Percentiles rank a stretch among this genome's conserved stretches.
Conservation (phyloP, 2,329 filamentous ascomycete species). For the Penicillium sp. region DNA sequence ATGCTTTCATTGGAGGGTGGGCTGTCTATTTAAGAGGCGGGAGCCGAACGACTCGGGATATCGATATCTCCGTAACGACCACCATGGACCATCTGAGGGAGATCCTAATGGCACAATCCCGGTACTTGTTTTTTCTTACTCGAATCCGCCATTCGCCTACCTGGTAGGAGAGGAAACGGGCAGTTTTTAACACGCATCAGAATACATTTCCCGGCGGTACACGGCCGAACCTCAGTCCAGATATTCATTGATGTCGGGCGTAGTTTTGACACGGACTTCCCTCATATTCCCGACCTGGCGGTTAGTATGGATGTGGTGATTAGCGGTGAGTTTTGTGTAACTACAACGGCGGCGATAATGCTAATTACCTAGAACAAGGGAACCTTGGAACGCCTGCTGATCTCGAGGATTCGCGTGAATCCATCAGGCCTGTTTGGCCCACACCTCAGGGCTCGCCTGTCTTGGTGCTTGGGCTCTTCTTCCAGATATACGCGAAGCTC, state of each 20-base stretch:
- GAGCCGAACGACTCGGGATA: constrained; percentile 19
- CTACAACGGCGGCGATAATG: neutral
- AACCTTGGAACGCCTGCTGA: constrained; percentile 21
- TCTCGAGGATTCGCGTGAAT: constrained; percentile 20
- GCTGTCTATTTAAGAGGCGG: constrained; percentile 19
- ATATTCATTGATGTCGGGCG: constrained; percentile 21
- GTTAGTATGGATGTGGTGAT: constrained; percentile 23
- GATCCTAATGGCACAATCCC: constrained; percentile 16
- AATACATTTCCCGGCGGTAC: constrained; percentile 20
- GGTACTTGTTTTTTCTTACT: constrained; percentile 12
- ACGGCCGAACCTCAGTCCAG: constrained; percentile 19
- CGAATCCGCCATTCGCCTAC: neutral
- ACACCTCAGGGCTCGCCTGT: constrained; percentile 18
- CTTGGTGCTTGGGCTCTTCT: constrained; percentile 17
- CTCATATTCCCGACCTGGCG: constrained; percentile 18
- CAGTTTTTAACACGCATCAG: constrained; percentile 9
- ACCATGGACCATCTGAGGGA: constrained; percentile 19
- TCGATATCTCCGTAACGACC: constrained; percentile 20
- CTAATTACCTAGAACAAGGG: constrained; percentile 12
- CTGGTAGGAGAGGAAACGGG: neutral
- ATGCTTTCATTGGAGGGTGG: constrained; percentile 22
- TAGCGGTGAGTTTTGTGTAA: constrained; percentile 12
- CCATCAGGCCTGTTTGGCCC: constrained; percentile 16
- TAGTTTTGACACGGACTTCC: constrained; percentile 19
- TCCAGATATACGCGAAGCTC: constrained; percentile 21